Percentiles rank a stretch among this genome's conserved stretches.
Evolutionary conservation across 2,329 filamentous ascomycete genomes (phyloP).

Genomic region (Beauveria varroae): DNA sequence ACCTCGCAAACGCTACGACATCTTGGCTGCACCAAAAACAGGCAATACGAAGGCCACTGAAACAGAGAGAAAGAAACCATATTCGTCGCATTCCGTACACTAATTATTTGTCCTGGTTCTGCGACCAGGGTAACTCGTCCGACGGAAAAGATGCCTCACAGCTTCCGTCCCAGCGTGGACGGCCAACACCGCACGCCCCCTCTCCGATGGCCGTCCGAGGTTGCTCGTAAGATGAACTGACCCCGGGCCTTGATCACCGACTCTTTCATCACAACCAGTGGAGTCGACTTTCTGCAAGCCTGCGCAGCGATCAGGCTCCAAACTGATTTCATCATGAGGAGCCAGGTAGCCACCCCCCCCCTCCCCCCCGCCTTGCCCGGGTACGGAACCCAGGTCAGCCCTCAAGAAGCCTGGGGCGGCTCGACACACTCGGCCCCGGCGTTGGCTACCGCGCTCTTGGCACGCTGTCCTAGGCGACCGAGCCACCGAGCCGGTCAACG

Average conservation of each 20-base stretch:
- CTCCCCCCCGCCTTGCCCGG: neutral
- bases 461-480: conserved; percentile 1
- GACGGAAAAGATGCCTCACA: neutral
- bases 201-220: neutral
- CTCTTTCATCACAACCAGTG: neutral
- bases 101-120: neutral
- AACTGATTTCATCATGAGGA: neutral
- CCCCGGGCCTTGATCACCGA: neutral
- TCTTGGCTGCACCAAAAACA: neutral
- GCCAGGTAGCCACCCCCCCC: neutral
- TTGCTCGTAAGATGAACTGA: neutral
- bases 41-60: neutral
- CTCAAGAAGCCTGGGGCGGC: neutral
- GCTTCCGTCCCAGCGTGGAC: neutral
- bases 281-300: neutral
- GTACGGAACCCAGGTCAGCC: conserved; percentile 4
- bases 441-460: conserved; percentile 9
- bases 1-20: neutral
- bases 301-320: neutral
- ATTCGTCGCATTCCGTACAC: neutral
- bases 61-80: neutral
- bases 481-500: neutral
- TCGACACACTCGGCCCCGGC: no score
- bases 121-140: no score
- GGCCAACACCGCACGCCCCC: neutral